Evolutionary conservation across 345 rosid species (phyloP).

Genomic region (Trapa incisa): DNA sequence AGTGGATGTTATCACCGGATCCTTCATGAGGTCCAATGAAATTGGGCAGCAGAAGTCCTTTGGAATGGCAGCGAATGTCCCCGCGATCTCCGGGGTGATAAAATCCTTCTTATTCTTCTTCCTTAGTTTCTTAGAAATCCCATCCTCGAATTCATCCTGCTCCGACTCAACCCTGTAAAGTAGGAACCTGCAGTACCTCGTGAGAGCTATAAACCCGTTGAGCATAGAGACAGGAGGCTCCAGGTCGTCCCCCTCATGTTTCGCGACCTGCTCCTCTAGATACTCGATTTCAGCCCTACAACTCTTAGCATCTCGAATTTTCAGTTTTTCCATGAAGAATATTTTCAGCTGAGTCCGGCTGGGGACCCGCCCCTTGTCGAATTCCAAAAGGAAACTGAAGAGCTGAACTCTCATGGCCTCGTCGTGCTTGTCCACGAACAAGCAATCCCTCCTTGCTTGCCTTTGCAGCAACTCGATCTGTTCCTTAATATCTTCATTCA

Average conservation of each 20-base stretch:
- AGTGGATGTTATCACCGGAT: slow-evolving; percentile 79
- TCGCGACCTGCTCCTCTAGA: slow-evolving; percentile 85
- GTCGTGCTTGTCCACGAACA: slow-evolving; percentile 55
- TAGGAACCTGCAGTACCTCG: slow-evolving; percentile 67
- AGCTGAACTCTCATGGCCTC: slow-evolving; percentile 44
- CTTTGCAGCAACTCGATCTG: slow-evolving; percentile 61
- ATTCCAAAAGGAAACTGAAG: slow-evolving; percentile 48
- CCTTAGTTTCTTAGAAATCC: slow-evolving; percentile 20
- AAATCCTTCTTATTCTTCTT: slow-evolving; percentile 52
- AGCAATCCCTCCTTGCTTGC: slow-evolving; percentile 45
- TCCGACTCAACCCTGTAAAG: slow-evolving; percentile 45
- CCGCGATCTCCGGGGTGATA: slow-evolving; percentile 59
- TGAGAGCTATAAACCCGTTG: slow-evolving; percentile 70
- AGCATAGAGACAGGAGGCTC: slow-evolving; percentile 80
- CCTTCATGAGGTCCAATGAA: slow-evolving; percentile 77
- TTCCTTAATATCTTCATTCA: slow-evolving; percentile 72
- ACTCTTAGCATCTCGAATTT: slow-evolving; percentile 44
- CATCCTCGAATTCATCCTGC: slow-evolving; percentile 39
- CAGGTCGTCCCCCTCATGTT: slow-evolving; percentile 72
- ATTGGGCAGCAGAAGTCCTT: slow-evolving; percentile 87
- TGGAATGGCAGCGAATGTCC: slow-evolving; percentile 49
- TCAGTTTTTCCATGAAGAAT: slow-evolving; percentile 52
- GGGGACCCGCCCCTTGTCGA: slow-evolving; percentile 57
- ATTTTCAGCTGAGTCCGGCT: slow-evolving; percentile 19
- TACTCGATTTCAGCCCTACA: slow-evolving; percentile 72